Conservation (phyloP, 2,329 filamentous ascomycete species). For the Rosellinia necatrix region DNA sequence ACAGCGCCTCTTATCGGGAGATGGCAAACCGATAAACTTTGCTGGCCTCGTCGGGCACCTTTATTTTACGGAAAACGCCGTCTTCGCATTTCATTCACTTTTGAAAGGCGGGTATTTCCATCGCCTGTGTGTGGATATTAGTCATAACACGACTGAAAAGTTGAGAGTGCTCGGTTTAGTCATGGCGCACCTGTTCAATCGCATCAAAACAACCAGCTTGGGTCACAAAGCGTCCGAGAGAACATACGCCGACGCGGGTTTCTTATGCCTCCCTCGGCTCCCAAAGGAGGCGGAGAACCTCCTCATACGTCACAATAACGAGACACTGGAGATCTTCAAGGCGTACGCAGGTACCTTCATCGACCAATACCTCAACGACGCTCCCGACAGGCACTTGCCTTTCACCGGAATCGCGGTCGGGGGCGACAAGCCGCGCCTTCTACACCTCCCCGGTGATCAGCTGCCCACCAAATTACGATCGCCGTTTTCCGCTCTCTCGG, state of each 20-base stretch:
- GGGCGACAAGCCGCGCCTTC: conserved; percentile 7
- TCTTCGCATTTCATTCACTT: conserved; percentile 77
- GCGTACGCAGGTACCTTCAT: conserved; percentile 73
- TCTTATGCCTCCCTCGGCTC: conserved; percentile 68
- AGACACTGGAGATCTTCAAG: conserved; percentile 68
- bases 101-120: conserved; percentile 54
- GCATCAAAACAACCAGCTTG: conserved; percentile 44
- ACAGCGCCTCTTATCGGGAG: conserved; percentile 65
- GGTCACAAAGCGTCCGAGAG: conserved; percentile 44
- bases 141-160: background rate
- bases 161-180: conserved; percentile 65
- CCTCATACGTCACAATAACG: conserved; percentile 64
- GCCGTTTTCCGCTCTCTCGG: conserved; percentile 73
- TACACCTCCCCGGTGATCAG: conserved; percentile 13
- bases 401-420: conserved; percentile 48
- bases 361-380: conserved; percentile 61
- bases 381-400: conserved; percentile 60
- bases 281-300: conserved; percentile 61
- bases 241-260: conserved; percentile 62
- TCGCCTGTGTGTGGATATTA: conserved; percentile 17
- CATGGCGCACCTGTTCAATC: conserved; percentile 72
- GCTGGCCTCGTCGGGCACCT: conserved; percentile 71
- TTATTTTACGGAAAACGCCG: conserved; percentile 76
- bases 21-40: conserved; percentile 72
- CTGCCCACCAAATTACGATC: conserved; percentile 56